Evolutionary conservation across 768 basidiomycete species (phyloP).

Genomic region (Xerocomellus dryophilus): DNA sequence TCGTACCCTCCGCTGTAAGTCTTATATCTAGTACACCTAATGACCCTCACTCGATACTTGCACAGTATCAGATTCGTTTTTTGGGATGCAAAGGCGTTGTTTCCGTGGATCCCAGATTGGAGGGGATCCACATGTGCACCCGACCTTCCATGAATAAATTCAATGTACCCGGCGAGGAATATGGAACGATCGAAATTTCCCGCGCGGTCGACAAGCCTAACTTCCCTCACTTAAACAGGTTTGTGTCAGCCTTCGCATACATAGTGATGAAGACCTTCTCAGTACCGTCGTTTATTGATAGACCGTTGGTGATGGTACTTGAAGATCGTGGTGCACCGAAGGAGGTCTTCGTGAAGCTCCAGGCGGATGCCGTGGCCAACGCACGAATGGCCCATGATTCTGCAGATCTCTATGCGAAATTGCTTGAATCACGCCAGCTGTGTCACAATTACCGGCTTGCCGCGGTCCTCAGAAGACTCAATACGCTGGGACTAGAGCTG

Average conservation of each 20-base stretch:
- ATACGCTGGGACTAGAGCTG: slow-evolving; percentile 48
- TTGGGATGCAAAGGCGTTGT: slow-evolving; percentile 84
- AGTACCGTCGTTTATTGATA: slow-evolving; percentile 24
- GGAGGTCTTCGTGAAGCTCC: slow-evolving; percentile 59
- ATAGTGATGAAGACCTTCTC: not conserved
- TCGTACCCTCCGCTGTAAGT: slow-evolving; percentile 63
- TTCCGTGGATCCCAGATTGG: slow-evolving; percentile 52
- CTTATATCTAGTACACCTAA: not conserved
- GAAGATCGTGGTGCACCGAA: slow-evolving; percentile 68
- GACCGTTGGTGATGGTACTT: slow-evolving; percentile 72
- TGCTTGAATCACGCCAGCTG: slow-evolving; percentile 50
- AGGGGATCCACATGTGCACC: slow-evolving; percentile 66
- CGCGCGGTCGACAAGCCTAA: slow-evolving; percentile 59
- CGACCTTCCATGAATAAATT: slow-evolving; percentile 79
- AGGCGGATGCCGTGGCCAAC: slow-evolving; percentile 54
- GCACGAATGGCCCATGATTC: slow-evolving; percentile 62
- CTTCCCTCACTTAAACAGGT: slow-evolving; percentile 72
- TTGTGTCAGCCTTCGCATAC: slow-evolving; percentile 32
- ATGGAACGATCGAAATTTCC: slow-evolving; percentile 72
- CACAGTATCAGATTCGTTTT: slow-evolving; percentile 78
- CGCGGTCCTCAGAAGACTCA: slow-evolving; percentile 48
- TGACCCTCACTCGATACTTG: not conserved
- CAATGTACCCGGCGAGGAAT: slow-evolving; percentile 42
- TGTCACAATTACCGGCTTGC: slow-evolving; percentile 48
- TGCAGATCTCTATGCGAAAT: slow-evolving; percentile 41